These are phyloP conservation scores for Pinus tabuliformis DNA, from an alignment of 75 land plant species.

Conservation along the genomic window DNA sequence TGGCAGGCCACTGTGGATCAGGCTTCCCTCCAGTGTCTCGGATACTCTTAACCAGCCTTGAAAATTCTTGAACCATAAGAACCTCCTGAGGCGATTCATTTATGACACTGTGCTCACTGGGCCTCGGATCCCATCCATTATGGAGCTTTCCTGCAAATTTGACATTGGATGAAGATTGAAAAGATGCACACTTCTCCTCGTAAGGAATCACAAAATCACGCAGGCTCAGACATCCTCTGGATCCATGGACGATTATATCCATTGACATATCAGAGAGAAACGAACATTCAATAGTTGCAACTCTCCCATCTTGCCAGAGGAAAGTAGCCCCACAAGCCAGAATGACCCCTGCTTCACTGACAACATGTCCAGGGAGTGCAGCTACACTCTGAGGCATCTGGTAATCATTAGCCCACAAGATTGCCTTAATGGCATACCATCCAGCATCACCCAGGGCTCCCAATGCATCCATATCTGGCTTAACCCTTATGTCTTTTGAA, in stretches of 20 bases:
- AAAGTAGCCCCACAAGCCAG: constrained; percentile 57
- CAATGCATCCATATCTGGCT: constrained; percentile 77
- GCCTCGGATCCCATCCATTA: constrained; percentile 24
- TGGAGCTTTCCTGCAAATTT: constrained; percentile 15
- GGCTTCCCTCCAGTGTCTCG: constrained; percentile 10
- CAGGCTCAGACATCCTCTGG: constrained; percentile 38
- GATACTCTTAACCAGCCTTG: constrained; percentile 34
- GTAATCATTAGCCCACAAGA: constrained; percentile 62
- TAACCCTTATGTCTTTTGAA: constrained; percentile 61
- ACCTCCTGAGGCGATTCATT: constrained; percentile 47
- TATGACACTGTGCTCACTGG: constrained; percentile 36
- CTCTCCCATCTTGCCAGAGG: constrained; percentile 58
- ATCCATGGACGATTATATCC: constrained; percentile 37
- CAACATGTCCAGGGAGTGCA: constrained; percentile 37
- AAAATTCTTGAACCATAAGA: constrained; percentile 54
- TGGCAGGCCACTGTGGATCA: constrained; percentile 38
- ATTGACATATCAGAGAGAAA: constrained; percentile 62
- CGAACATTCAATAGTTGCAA: constrained; percentile 70
- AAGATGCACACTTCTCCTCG: constrained; percentile 28
- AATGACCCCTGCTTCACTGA: constrained; percentile 67
- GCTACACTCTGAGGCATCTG: constrained; percentile 60
- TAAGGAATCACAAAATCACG: constrained; percentile 67
- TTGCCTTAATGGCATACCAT: constrained; percentile 78
- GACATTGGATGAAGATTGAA: constrained; percentile 6
- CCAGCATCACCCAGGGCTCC: constrained; percentile 85